These are phyloP conservation scores for Jacaranda copaia DNA, from an alignment of 257 asterid genomes.

Conservation along the genomic window DNA sequence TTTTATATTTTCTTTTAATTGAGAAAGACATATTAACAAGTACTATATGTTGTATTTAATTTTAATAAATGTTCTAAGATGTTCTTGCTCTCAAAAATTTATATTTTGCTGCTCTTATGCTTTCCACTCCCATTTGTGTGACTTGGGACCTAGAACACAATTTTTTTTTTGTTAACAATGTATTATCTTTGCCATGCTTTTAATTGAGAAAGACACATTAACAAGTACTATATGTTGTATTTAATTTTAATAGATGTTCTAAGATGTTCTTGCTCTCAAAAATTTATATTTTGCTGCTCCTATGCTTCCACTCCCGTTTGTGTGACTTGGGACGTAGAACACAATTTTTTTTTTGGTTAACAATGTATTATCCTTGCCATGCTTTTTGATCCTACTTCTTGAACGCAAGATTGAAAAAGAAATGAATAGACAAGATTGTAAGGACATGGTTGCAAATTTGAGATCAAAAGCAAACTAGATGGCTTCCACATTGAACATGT, in stretches of 20 bases:
- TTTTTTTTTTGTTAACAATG: background rate
- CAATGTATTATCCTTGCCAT: background rate
- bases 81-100: too few relatives aligned
- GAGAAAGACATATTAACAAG: background rate
- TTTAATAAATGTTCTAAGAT: background rate
- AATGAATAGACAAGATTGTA: slow-evolving; percentile 80
- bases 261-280: too few relatives aligned
- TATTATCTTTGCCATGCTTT: background rate
- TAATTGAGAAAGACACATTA: background rate
- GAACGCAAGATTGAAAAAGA: slow-evolving; percentile 73
- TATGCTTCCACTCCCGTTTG: too few relatives aligned
- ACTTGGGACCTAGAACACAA: background rate
- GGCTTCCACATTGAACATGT: slow-evolving; percentile 80
- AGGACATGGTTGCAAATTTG: slow-evolving; percentile 68
- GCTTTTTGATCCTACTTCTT: slow-evolving; percentile 25
- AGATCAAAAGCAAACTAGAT: slow-evolving; percentile 76
- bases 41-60: background rate
- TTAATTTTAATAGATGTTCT: background rate
- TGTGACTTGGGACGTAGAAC: background rate
- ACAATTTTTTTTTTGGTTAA: background rate
- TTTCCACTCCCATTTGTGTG: too few relatives aligned
- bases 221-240: background rate
- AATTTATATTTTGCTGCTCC: too few relatives aligned
- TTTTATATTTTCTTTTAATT: background rate
- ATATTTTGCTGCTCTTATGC: too few relatives aligned